These are phyloP conservation scores for Groenewaldozyma auringiensis DNA, from an alignment of 1,139 yeast species.

Conservation along the genomic window DNA sequence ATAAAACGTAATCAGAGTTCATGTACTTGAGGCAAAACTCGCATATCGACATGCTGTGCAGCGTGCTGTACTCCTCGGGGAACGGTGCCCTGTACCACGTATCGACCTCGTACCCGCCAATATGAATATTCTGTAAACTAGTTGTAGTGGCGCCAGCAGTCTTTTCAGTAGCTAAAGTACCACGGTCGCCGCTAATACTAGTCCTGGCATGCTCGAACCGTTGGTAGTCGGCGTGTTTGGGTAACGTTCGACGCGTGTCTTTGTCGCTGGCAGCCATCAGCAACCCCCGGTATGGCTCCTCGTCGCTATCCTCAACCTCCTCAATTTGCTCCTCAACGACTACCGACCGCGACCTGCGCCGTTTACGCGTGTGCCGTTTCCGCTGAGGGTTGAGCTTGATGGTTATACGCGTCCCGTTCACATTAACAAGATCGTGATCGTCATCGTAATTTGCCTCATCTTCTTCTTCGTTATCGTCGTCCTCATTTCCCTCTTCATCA, in stretches of 20 bases:
- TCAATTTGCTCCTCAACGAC: conserved; percentile 14
- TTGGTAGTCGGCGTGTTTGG: conserved; percentile 44
- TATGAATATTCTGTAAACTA: conserved; percentile 45
- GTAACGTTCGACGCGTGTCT: conserved; percentile 53
- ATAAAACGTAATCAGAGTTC: conserved; percentile 58
- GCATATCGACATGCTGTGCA: conserved; percentile 62
- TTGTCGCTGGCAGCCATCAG: conserved; percentile 50
- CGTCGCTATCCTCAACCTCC: conserved; percentile 21
- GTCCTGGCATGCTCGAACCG: conserved; percentile 38
- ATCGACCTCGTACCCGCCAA: conserved; percentile 64
- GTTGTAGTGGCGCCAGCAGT: not conserved
- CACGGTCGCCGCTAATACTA: conserved; percentile 22
- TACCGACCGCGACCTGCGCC: not conserved
- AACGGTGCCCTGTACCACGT: conserved; percentile 95
- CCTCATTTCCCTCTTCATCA: too few relatives aligned
- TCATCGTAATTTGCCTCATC: not conserved
- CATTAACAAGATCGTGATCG: not conserved
- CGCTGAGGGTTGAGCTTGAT: conserved; percentile 3
- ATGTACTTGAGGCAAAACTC: conserved; percentile 80
- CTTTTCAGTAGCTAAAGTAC: not conserved
- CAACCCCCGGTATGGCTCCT: conserved; percentile 56
- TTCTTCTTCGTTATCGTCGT: not conserved
- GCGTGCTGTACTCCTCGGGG: conserved; percentile 74
- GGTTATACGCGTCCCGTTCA: not conserved
- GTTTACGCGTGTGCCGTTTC: conserved; percentile 1